A percentile compares a stretch with the other conserved stretches of the same genome.
Conservation (phyloP, 192 early-diverging fungal genomes). For the Blastocladiella britannica region DNA sequence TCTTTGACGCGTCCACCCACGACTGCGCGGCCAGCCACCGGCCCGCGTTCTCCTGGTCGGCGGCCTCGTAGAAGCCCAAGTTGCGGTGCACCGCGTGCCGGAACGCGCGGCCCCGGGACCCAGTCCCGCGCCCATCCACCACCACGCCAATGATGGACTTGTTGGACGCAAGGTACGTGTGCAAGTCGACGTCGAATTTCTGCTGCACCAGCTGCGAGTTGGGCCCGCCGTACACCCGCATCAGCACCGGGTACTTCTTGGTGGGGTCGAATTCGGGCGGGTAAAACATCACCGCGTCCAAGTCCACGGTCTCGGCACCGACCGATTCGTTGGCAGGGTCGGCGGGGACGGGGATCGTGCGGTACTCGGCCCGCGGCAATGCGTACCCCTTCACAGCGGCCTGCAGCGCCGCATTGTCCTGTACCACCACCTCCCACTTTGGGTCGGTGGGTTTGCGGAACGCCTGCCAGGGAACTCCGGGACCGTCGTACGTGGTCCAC, state of each 20-base stretch:
- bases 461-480: conserved; percentile 56
- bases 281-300: conserved; percentile 61
- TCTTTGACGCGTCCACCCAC: conserved; percentile 56
- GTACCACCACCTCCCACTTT: conserved; percentile 29
- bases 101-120: conserved; percentile 61
- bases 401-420: conserved; percentile 29
- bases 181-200: conserved; percentile 47
- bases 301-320: conserved; percentile 17
- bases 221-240: conserved; percentile 80
- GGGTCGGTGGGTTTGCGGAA: conserved; percentile 30
- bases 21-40: conserved; percentile 32
- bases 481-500: conserved; percentile 56
- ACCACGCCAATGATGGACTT: conserved; percentile 13
- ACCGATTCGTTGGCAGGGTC: neutral
- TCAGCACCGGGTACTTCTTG: conserved; percentile 65
- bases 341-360: conserved; percentile 13
- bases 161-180: conserved; percentile 38
- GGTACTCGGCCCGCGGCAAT: conserved; percentile 29
- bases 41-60: conserved; percentile 77
- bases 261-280: conserved; percentile 56
- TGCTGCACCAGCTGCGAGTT: conserved; percentile 58
- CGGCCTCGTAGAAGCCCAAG: conserved; percentile 60
- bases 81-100: conserved; percentile 47
- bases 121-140: conserved; percentile 75
- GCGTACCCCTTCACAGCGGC: conserved; percentile 26